Percentiles rank a stretch among this genome's conserved stretches.
Conservation (phyloP, 2,329 filamentous ascomycete species). For the Chaetoscypha palmicola region DNA sequence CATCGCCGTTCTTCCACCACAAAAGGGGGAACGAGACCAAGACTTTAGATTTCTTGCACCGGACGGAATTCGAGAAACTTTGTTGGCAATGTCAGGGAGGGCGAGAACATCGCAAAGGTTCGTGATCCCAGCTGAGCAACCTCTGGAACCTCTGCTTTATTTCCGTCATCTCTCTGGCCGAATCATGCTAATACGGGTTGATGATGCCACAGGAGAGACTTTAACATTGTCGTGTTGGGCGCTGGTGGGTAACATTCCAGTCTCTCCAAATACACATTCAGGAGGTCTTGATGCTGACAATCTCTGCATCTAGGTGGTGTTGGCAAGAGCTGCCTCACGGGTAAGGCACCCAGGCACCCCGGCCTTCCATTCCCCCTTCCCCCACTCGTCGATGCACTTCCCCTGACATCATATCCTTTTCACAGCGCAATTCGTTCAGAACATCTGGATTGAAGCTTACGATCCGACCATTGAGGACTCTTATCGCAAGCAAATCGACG, state of each 20-base stretch:
- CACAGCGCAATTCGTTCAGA: constrained; percentile 66
- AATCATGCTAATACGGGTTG: constrained; percentile 5
- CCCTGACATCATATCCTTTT: constrained; percentile 4
- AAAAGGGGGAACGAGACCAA: neutral
- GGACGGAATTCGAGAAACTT: neutral
- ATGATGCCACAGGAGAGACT: constrained; percentile 46
- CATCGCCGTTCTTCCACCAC: neutral
- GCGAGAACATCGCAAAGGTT: constrained; percentile 24
- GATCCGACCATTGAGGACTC: constrained; percentile 57
- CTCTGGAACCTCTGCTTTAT: too few species aligned
- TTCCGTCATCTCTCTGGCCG: neutral
- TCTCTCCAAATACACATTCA: constrained; percentile 4
- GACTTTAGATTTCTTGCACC: constrained; percentile 1
- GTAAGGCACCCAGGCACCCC: constrained; percentile 40
- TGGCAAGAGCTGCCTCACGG: constrained; percentile 68
- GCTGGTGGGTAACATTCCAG: constrained; percentile 40
- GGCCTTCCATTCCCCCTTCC: too few species aligned
- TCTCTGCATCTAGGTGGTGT: constrained; percentile 51
- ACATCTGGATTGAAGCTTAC: constrained; percentile 67
- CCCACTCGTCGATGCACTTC: too few species aligned
- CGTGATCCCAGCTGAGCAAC: neutral
- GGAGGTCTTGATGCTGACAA: constrained; percentile 19
- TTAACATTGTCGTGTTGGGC: constrained; percentile 60
- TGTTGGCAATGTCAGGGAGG: constrained; percentile 19
- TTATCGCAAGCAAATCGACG: constrained; percentile 54